Percentiles rank a stretch among this genome's conserved stretches.
Conservation (phyloP, 495 filamentous ascomycete genomes). For the Penicillium fimorum region DNA sequence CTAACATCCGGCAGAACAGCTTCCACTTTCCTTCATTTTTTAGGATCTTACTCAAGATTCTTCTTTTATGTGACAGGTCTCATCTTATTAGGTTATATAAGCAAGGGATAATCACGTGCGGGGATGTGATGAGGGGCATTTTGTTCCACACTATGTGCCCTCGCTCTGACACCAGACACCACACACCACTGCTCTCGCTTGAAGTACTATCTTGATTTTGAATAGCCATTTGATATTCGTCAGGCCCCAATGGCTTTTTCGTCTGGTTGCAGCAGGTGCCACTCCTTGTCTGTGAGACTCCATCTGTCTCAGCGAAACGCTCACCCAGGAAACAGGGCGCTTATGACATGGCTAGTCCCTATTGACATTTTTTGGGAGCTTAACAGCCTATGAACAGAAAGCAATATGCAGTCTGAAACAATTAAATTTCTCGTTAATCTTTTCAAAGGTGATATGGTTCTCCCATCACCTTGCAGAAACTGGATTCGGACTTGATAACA, state of each 20-base stretch:
- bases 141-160: constrained; percentile 10
- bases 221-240: constrained; percentile 11
- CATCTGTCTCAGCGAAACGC: constrained; percentile 33
- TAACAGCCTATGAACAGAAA: constrained; percentile 23
- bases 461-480: constrained; percentile 34
- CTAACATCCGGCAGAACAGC: not conserved
- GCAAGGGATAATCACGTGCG: constrained; percentile 17
- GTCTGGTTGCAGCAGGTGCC: constrained; percentile 14
- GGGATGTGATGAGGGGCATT: constrained; percentile 21
- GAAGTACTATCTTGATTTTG: not conserved
- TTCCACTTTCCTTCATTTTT: not conserved
- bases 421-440: constrained; percentile 20
- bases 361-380: constrained; percentile 32
- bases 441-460: constrained; percentile 26
- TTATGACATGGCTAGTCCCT: constrained; percentile 38
- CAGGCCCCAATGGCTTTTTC: constrained; percentile 7
- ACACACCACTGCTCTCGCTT: constrained; percentile 8
- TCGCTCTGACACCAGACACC: constrained; percentile 3
- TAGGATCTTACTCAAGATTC: not conserved
- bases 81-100: constrained; percentile 15
- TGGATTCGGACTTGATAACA: constrained; percentile 33
- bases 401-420: constrained; percentile 17
- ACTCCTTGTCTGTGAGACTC: constrained; percentile 21
- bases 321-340: constrained; percentile 34
- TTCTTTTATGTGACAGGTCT: not conserved